These are phyloP conservation scores for Naegleria gruberi DNA, from an alignment of 208 protist species.

Conservation along the genomic window DNA sequence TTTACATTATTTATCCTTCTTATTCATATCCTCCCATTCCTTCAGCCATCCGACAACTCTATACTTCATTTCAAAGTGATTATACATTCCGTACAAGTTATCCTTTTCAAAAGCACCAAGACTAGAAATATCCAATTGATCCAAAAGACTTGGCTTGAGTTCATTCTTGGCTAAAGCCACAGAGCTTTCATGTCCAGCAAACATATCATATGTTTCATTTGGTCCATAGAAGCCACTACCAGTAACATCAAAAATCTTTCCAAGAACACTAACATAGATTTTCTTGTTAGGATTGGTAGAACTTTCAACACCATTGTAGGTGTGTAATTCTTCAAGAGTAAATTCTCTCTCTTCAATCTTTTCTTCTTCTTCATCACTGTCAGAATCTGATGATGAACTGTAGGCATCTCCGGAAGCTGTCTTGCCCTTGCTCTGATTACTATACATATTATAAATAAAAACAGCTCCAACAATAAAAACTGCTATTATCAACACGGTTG, in stretches of 20 bases:
- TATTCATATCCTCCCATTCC: background rate
- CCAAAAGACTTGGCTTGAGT: background rate
- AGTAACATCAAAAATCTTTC: constrained; percentile 13
- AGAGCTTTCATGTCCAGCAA: background rate
- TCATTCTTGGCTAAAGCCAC: background rate
- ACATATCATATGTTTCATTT: background rate
- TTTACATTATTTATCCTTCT: constrained; percentile 4
- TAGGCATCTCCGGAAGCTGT: background rate
- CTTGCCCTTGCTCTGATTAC: background rate
- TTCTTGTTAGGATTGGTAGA: background rate
- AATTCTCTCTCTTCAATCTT: background rate
- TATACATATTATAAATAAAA: background rate
- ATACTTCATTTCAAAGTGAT: constrained; percentile 3
- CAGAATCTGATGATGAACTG: background rate
- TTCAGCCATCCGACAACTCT: background rate
- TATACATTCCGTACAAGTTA: background rate
- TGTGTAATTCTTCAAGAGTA: background rate
- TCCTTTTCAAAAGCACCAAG: background rate
- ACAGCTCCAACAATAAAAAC: background rate
- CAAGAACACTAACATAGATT: background rate
- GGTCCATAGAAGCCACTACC: background rate
- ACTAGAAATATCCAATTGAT: background rate
- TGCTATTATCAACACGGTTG: background rate
- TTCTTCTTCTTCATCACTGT: background rate
- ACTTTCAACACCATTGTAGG: background rate